Base-by-base conservation (phyloP, 176 grass and related monocot genomes). In the Triticum dicoccoides region DNA sequence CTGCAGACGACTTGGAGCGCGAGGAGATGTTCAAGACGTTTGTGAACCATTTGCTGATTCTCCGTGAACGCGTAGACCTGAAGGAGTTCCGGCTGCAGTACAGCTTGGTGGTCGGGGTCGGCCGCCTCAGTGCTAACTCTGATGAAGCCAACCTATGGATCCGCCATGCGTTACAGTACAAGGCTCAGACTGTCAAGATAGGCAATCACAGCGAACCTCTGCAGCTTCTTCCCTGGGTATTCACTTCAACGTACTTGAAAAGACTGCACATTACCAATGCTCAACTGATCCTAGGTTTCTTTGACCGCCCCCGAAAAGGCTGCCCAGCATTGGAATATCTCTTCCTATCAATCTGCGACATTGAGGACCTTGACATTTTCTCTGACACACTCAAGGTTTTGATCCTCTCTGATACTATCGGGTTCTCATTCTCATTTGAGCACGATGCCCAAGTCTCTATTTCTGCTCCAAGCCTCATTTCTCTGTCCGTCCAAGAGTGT, bases 1-100 rank as follows among this genome's bases (percentile, higher is more conserved):
- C 23, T 1, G 3, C 4, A 0, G 0, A 3, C 11, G 13, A 45
- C n/a, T 15, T 47, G 5, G 34, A 20, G 23, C 0, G 6, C 7
- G 27, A 58, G 12, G 34, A 2, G 12, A 2, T 74, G 23, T 89
- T 89, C 87, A 85, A 76, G 77, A 59, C 0, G 25, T 89, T 85
- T 8, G 14, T 81, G 33, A 76, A 27, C 34, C 12, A 6, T 10
- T 45, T 89, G 6, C 35, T 85, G 77, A 24, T 76, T 77, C 82
- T 75, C 9, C 87, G 69, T 5, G 29, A 66, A 41, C 32, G 41
- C 4, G 10, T 29, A 0, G 3, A 4, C 20, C 8, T 76, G 20
- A 35, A 85, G 2, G 17, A 39, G 76, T 84, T 89, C 82, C 25
- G 9, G 1, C 73, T 83, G 18, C 0, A 0, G 4, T 51, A n/a